Evolutionary conservation across 2,329 filamentous ascomycete species (phyloP), one percentile per base, ranked within the genome.

Genomic region (Pezicula carpinea): DNA sequence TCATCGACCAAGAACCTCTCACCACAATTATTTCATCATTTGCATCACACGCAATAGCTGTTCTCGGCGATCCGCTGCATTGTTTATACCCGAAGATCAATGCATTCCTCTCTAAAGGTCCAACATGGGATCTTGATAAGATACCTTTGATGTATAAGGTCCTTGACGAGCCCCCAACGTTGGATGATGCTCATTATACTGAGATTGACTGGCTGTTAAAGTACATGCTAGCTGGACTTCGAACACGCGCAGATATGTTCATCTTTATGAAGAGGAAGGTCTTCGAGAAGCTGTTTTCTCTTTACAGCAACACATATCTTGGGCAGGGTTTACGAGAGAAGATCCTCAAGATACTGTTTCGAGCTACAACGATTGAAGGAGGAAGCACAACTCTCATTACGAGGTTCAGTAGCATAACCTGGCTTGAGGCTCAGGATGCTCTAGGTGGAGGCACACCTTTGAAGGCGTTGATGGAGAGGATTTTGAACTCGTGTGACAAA

Each of bases 81-180:
- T 80, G 80, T 50, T 77, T 96, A 32, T 97, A 96, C 64, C 80
- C 82, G 48, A 96, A 96, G 63, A 71, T 93, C 66, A 96, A 95
- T 69, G 74, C 76, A 5, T 96, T 91, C 64, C 77, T 97, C 31
- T 88, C 88, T 18, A 82, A 82, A 43, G 79, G 82, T 0, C 91
- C 92, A 1, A 66, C 75, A 19, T 97, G 92, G 92, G 75, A 83
- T 11, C 62, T 83, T 15, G 80, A 87, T 49, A 83, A 81, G 60
- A 79, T 93, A 19, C 77, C 93, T 6, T 73, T 92, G n/a, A 80
- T 81, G 19, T 74, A 79, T 55, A 75, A 78, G 52, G 71, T 85
- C 43, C 69, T 84, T 10, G 74, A 80, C 48, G 77, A 82, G 44
- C 77, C 83, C 51, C 87, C 89, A 0, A 81, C 80, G 19, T 75